Conservation (phyloP, 352 stramenopile species). For the Pythium folliculosum region DNA sequence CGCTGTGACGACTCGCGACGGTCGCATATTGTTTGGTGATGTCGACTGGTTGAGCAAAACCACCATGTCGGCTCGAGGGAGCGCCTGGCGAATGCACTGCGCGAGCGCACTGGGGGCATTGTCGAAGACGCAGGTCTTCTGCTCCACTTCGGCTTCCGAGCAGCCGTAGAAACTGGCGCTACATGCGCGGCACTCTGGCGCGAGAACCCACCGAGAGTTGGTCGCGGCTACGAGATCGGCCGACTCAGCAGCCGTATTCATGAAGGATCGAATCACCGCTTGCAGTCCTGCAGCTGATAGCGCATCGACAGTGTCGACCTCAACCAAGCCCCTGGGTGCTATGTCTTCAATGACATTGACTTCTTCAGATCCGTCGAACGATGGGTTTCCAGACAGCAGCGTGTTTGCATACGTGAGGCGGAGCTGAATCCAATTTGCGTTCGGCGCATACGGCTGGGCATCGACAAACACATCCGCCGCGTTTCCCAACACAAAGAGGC, state of each 20-base stretch:
- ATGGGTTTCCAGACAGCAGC: constrained; percentile 8
- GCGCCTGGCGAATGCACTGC: constrained; percentile 15
- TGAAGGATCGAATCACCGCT: background rate
- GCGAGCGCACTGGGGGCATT: constrained; percentile 16
- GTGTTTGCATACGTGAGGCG: constrained; percentile 21
- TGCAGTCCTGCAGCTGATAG: constrained; percentile 12
- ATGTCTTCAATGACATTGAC: constrained; percentile 5
- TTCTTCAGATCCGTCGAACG: background rate
- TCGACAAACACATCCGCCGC: constrained; percentile 21
- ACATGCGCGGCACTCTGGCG: constrained; percentile 16
- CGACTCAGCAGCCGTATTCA: background rate
- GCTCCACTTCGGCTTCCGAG: background rate
- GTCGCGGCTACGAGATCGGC: background rate
- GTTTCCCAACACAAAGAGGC: constrained; percentile 29
- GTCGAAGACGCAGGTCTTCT: constrained; percentile 16
- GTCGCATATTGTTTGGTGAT: background rate
- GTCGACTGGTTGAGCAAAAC: background rate
- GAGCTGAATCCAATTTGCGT: constrained; percentile 15
- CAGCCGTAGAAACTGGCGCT: constrained; percentile 19
- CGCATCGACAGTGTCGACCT: constrained; percentile 1
- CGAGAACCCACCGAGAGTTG: constrained; percentile 13
- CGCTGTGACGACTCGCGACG: background rate
- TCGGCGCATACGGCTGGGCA: background rate
- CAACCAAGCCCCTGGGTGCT: background rate
- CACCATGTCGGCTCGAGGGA: background rate